Evolutionary conservation across 140 eudicot species (phyloP), one percentile per base, ranked within the genome.

Genomic region (Eryngium alpinum): DNA sequence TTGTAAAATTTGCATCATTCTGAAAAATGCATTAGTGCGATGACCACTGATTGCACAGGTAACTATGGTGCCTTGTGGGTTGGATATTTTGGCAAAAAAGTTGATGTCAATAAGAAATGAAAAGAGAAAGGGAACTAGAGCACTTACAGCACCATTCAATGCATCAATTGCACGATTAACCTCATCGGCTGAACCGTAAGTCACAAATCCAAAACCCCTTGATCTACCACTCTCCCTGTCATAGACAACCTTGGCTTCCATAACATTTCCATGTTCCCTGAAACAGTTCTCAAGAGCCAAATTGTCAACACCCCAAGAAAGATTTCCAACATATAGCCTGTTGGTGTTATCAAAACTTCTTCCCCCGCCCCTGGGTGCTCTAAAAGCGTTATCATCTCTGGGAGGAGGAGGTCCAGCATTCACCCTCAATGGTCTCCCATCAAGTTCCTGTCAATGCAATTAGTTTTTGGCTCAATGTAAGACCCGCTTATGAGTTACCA

Each of bases 171-270:
- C 99, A 77, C 81, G 88, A 53, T 85, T 84, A 81, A 95, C 97
- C 89, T 95, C 99, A 21, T 89, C 89, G 21, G 97, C 84, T 25
- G 96, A 85, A 73, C 92, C 80, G 32, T 75, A 90, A 2, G 99
- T 92, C 50, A 95, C 99, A 77, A 92, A 92, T 27, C 99, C 99
- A 77, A 95, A 95, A 57, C 99, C 99, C 90, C 92, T 91, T 78
- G 97, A 93, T 63, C 97, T 88, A 57, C 99, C 97, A 79, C 93
- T 91, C 24, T 93, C 96, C 81, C 97, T 91, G 87, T 92, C 99
- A 51, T 90, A 91, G 44, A 95, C 93, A 16, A 92, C 97, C 85
- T 85, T 90, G 73, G 97, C 97, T 70, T 95, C 97, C 92, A 82
- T 49, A 34, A 95, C 99, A 73, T 85, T 86, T 74, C 99, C 99